These are phyloP conservation scores for Auricularia auricula-judae DNA, from an alignment of 768 basidiomycete species.

Conservation along the genomic window DNA sequence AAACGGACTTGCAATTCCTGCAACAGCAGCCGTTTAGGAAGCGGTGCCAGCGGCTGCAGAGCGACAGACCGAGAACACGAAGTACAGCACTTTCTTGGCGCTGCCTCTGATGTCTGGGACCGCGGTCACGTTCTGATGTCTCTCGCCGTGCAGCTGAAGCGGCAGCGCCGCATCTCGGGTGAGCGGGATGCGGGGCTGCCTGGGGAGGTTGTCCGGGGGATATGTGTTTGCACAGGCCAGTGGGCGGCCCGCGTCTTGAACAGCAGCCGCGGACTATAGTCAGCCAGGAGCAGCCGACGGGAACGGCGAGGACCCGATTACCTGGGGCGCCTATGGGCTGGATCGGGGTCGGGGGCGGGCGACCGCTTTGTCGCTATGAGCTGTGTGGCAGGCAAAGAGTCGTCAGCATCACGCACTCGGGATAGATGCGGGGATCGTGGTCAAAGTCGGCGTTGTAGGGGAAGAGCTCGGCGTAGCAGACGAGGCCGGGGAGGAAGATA, in stretches of 20 bases:
- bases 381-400: background rate
- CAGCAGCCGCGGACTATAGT: background rate
- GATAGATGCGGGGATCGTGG: background rate
- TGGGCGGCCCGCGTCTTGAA: background rate
- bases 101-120: background rate
- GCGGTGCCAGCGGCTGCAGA: background rate
- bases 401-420: background rate
- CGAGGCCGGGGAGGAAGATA: slow-evolving; percentile 49
- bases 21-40: background rate
- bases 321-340: background rate
- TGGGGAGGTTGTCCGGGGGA: background rate
- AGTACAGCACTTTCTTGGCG: background rate
- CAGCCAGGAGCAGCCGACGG: background rate
- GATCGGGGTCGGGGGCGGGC: background rate
- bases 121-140: background rate
- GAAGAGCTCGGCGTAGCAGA: slow-evolving; percentile 73
- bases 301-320: background rate
- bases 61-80: background rate
- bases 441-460: slow-evolving; percentile 18
- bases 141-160: background rate
- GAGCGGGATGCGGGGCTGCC: background rate
- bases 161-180: background rate
- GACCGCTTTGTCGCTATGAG: background rate
- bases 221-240: background rate
- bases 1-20: background rate